Evolutionary conservation across 495 filamentous ascomycete species (phyloP), one percentile per base, ranked within the genome.

Genomic region (Penicillium psychrofluorescens): DNA sequence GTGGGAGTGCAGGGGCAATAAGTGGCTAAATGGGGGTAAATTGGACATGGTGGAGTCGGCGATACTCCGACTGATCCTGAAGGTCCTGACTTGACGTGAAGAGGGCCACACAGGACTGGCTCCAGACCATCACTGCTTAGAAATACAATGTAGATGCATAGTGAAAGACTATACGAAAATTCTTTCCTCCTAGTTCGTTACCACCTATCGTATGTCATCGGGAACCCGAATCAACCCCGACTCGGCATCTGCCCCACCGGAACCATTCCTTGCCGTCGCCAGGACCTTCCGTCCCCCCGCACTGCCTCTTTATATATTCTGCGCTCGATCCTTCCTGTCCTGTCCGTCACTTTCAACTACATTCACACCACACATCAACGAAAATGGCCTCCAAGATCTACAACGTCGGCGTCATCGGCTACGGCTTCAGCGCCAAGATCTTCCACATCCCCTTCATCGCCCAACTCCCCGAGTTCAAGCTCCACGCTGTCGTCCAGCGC

Each of bases 361-460:
- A 12, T n/a, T 8, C 38, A 13, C 14, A 36, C 11, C 29, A 31
- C 44, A 35, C 48, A 66, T 29, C 28, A 22, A 3, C 22, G 2
- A 22, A 22, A 22, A 78, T 75, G 74, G 48, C 67, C 36, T 50
- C 66, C 43, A 75, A 72, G 58, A 62, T 62, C 15, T 77, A 62
- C 55, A 84, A 84, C 47, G 68, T 79, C 49, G 77, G 71, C 43
- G 53, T 85, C 38, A 66, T 85, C 46, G 81, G 81, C 49, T 85
- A 84, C 59, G 81, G 88, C 57, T 69, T 90, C 66, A 90, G 88
- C 35, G 88, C 89, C 51, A 91, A 91, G 54, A 66, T 84, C 65
- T 94, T 94, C 70, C 89, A 95, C 66, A 91, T 95, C 62, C 89
- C 89, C 45, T 85, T 92, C 65, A 83, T 95, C 58, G 64, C 67